Conservation (phyloP, 2,329 filamentous ascomycete genomes). For the Alternaria sp. region DNA sequence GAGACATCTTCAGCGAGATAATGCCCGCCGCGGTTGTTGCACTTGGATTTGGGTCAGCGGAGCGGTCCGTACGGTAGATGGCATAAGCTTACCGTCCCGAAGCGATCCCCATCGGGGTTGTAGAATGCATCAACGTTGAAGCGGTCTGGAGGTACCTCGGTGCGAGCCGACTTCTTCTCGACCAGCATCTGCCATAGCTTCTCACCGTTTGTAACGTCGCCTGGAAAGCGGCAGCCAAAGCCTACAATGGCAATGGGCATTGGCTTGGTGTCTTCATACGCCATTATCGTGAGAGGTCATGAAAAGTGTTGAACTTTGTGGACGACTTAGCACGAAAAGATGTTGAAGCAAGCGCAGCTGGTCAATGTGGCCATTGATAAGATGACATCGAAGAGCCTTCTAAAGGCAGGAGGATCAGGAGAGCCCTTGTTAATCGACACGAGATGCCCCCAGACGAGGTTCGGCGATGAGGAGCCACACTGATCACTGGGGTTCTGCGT, state of each 20-base stretch:
- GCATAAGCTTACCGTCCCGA: constrained; percentile 10
- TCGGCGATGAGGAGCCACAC: background rate
- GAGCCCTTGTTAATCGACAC: background rate
- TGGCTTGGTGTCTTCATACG: constrained; percentile 6
- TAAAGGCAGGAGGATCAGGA: background rate
- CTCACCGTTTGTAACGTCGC: constrained; percentile 17
- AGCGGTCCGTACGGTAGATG: background rate
- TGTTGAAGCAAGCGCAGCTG: background rate
- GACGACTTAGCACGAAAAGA: background rate
- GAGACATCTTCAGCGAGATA: constrained; percentile 27
- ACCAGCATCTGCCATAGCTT: constrained; percentile 23
- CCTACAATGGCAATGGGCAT: constrained; percentile 40
- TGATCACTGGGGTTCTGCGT: background rate
- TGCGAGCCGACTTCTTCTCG: constrained; percentile 12
- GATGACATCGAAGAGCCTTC: background rate
- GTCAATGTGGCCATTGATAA: background rate
- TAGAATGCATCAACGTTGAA: constrained; percentile 25
- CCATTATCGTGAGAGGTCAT: background rate
- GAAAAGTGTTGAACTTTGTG: background rate
- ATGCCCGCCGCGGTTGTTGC: constrained; percentile 24
- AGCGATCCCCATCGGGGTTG: constrained; percentile 19
- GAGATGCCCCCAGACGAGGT: background rate
- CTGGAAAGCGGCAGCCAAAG: constrained; percentile 32
- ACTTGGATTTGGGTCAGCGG: background rate
- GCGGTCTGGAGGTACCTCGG: constrained; percentile 17